A percentile compares a stretch with the other conserved stretches of the same genome.
These are phyloP conservation scores for Hemerocallis citrina DNA, from an alignment of 106 monocot genomes.

Conservation along the genomic window DNA sequence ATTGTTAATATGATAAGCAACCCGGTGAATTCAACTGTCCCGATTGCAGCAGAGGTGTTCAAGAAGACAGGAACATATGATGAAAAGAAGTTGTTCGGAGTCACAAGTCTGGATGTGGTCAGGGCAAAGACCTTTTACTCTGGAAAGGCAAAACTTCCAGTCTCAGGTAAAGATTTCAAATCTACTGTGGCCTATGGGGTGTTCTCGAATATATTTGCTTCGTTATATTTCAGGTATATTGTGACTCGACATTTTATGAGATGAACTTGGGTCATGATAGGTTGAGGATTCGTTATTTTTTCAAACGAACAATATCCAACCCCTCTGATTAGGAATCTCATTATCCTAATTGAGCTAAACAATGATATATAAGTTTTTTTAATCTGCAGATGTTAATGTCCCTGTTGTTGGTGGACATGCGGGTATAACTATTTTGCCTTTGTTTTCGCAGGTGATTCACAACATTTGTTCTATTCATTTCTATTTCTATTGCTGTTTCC, in stretches of 20 bases:
- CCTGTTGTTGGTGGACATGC: slow-evolving; percentile 96
- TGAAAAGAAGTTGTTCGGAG: slow-evolving; percentile 83
- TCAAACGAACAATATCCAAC: too few species aligned
- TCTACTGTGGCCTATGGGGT: not conserved
- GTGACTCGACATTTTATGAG: not conserved
- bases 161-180: slow-evolving; percentile 40
- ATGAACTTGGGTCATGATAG: not conserved
- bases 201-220: not conserved
- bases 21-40: slow-evolving; percentile 93
- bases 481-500: not conserved
- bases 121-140: slow-evolving; percentile 91
- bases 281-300: not conserved
- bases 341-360: too few species aligned
- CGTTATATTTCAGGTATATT: not conserved
- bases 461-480: not conserved
- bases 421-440: slow-evolving; percentile 82
- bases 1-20: slow-evolving; percentile 92
- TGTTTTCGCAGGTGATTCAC: slow-evolving; percentile 85
- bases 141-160: slow-evolving; percentile 63
- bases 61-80: slow-evolving; percentile 85
- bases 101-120: slow-evolving; percentile 84
- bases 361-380: too few species aligned
- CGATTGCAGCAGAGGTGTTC: slow-evolving; percentile 86
- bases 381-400: slow-evolving; percentile 64
- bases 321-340: too few species aligned